These are phyloP conservation scores for Calocera viscosa DNA, from an alignment of 768 basidiomycete genomes.

Conservation along the genomic window DNA sequence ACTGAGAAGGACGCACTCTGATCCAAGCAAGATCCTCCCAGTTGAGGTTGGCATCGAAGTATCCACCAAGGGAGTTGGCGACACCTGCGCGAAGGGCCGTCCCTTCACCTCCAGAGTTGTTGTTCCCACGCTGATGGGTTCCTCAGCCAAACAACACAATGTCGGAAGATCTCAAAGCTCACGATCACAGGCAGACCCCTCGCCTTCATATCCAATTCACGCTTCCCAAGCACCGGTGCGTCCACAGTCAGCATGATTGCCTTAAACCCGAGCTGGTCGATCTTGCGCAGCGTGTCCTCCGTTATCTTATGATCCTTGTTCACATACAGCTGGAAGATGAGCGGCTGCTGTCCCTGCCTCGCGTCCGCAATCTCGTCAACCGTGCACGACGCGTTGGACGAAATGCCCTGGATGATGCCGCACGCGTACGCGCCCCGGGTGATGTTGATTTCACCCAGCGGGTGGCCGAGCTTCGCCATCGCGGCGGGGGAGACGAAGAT, in stretches of 20 bases:
- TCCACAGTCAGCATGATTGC: slow-evolving; percentile 90
- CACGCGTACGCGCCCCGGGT: slow-evolving; percentile 52
- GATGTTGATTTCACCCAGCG: slow-evolving; percentile 71
- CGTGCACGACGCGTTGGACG: slow-evolving; percentile 15
- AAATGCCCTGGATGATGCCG: slow-evolving; percentile 52
- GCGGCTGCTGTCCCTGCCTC: slow-evolving; percentile 12
- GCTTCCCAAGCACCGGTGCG: slow-evolving; percentile 67
- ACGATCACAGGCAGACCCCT: slow-evolving; percentile 19
- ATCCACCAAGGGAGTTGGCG: slow-evolving; percentile 25
- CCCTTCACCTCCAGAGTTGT: slow-evolving; percentile 8
- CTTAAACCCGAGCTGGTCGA: slow-evolving; percentile 64
- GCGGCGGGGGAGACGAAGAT: slow-evolving; percentile 77
- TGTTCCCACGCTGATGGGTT: slow-evolving; percentile 21
- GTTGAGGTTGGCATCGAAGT: slow-evolving; percentile 26
- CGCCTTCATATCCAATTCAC: slow-evolving; percentile 48
- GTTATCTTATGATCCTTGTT: slow-evolving; percentile 55
- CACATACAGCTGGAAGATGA: slow-evolving; percentile 50
- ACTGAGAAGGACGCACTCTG: background rate
- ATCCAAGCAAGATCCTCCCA: slow-evolving; percentile 23
- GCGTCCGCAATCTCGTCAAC: slow-evolving; percentile 16
- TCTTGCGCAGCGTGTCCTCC: slow-evolving; percentile 53
- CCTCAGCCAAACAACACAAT: slow-evolving; percentile 16
- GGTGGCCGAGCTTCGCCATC: slow-evolving; percentile 76
- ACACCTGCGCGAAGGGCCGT: slow-evolving; percentile 21
- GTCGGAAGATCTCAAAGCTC: slow-evolving; percentile 17